Evolutionary conservation across 1,139 yeast species (phyloP).

Genomic region (Candida frijolesensis): DNA sequence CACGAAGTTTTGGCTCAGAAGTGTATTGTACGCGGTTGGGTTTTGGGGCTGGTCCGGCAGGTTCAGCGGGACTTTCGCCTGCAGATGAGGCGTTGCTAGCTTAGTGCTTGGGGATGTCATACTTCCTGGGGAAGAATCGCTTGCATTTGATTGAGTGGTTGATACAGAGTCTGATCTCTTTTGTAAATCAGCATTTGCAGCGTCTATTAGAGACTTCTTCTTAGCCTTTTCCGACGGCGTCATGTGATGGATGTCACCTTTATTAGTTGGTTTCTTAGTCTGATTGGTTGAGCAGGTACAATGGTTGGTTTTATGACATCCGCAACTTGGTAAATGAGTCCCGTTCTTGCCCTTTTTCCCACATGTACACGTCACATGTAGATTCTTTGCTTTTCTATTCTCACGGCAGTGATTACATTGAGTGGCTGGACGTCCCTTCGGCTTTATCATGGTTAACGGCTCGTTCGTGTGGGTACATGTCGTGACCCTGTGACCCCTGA

Average conservation of each 20-base stretch:
- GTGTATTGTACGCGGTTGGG: background rate
- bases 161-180: slow-evolving; percentile 11
- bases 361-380: slow-evolving; percentile 77
- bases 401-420: slow-evolving; percentile 90
- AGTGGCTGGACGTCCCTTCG: slow-evolving; percentile 93
- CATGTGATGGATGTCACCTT: slow-evolving; percentile 16
- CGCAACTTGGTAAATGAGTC: slow-evolving; percentile 53
- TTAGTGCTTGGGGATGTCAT: slow-evolving; percentile 5
- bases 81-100: slow-evolving; percentile 7
- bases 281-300: slow-evolving; percentile 58
- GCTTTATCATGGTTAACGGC: slow-evolving; percentile 89
- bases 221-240: slow-evolving; percentile 29
- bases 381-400: slow-evolving; percentile 66
- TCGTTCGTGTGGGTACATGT: slow-evolving; percentile 91
- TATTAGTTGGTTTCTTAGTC: slow-evolving; percentile 17
- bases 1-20: slow-evolving; percentile 24
- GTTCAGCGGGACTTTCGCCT: slow-evolving; percentile 2
- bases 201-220: slow-evolving; percentile 28
- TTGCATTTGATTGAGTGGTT: slow-evolving; percentile 8
- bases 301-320: slow-evolving; percentile 53
- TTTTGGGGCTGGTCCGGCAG: slow-evolving; percentile 6
- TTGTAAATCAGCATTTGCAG: slow-evolving; percentile 23
- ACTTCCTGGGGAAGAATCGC: slow-evolving; percentile 13
- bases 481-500: slow-evolving; percentile 93
- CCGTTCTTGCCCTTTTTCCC: slow-evolving; percentile 55